A percentile compares a stretch with the other conserved stretches of the same genome.
Evolutionary conservation across 352 stramenopile genomes (phyloP).

Genomic region (Pythium aphanidermatum): DNA sequence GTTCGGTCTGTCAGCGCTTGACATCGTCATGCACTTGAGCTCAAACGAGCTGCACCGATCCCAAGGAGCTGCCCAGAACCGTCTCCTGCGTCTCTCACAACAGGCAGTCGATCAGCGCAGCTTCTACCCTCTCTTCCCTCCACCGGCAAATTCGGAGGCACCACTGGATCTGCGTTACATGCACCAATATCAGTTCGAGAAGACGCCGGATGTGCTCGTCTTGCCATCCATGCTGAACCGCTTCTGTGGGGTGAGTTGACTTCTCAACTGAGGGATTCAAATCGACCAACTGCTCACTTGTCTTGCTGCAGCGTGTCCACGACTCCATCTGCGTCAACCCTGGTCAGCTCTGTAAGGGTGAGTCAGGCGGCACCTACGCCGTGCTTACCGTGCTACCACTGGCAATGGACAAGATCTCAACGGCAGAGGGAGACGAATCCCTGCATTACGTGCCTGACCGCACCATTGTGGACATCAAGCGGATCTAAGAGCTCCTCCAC

Average conservation of each 20-base stretch:
- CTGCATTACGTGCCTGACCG: constrained; percentile 80
- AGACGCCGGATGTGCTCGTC: constrained; percentile 93
- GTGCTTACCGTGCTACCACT: constrained; percentile 90
- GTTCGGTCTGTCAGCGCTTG: constrained; percentile 90
- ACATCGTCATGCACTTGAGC: constrained; percentile 87
- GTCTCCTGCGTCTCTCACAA: constrained; percentile 67
- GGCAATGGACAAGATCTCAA: constrained; percentile 65
- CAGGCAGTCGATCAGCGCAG: constrained; percentile 76
- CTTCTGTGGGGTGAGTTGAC: constrained; percentile 71
- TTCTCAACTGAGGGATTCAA: not conserved
- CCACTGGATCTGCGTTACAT: constrained; percentile 92
- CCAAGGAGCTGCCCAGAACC: constrained; percentile 35
- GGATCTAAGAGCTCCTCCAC: constrained; percentile 44
- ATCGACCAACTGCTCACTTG: constrained; percentile 4
- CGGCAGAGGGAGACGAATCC: constrained; percentile 33
- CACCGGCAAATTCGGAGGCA: constrained; percentile 46
- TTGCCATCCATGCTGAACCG: constrained; percentile 92
- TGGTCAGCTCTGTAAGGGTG: constrained; percentile 90
- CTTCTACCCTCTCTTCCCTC: constrained; percentile 80
- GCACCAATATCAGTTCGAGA: constrained; percentile 87
- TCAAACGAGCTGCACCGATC: constrained; percentile 53
- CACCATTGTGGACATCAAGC: constrained; percentile 90
- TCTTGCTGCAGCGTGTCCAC: constrained; percentile 57
- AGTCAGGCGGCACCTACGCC: constrained; percentile 92
- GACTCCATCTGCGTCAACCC: constrained; percentile 95